Conservation (phyloP, 805 yeast species). For the Kazachstania kunashirensis region DNA sequence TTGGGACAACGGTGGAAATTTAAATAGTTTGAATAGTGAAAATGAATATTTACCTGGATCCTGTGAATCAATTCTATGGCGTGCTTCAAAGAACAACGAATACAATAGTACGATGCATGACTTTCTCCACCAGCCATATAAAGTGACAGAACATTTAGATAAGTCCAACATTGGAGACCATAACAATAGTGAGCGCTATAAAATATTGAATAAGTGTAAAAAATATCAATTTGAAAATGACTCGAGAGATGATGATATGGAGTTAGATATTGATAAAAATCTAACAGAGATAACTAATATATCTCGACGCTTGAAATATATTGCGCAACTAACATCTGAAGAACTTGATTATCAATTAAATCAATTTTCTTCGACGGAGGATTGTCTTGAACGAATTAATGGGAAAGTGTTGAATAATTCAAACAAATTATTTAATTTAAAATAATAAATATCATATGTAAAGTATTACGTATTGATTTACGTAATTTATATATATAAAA, state of each 20-base stretch:
- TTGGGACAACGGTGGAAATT: too few species aligned
- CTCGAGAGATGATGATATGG: slow-evolving; percentile 86
- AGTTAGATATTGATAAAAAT: slow-evolving; percentile 72
- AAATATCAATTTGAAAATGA: slow-evolving; percentile 79
- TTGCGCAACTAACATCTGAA: slow-evolving; percentile 62
- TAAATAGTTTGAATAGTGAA: too few species aligned
- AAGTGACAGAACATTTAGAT: too few species aligned
- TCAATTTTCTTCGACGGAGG: slow-evolving; percentile 65
- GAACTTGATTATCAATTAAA: slow-evolving; percentile 73
- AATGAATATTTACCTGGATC: too few species aligned
- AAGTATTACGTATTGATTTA: too few species aligned
- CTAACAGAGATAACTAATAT: slow-evolving; percentile 65
- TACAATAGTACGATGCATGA: slow-evolving; percentile 20
- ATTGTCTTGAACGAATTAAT: slow-evolving; percentile 74
- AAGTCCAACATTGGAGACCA: too few species aligned
- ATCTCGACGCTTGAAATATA: slow-evolving; percentile 56
- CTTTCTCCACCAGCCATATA: not conserved
- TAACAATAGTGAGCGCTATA: too few species aligned
- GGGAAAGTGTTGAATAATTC: slow-evolving; percentile 71
- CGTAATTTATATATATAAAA: not conserved
- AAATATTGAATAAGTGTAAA: too few species aligned
- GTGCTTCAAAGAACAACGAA: slow-evolving; percentile 18
- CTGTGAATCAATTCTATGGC: too few species aligned
- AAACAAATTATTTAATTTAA: slow-evolving; percentile 50
- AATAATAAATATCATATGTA: not conserved